A percentile compares a stretch with the other conserved stretches of the same genome.
These are phyloP conservation scores for Astrephomene gubernaculifera DNA, from an alignment of 139 green algal genomes.

Conservation along the genomic window DNA sequence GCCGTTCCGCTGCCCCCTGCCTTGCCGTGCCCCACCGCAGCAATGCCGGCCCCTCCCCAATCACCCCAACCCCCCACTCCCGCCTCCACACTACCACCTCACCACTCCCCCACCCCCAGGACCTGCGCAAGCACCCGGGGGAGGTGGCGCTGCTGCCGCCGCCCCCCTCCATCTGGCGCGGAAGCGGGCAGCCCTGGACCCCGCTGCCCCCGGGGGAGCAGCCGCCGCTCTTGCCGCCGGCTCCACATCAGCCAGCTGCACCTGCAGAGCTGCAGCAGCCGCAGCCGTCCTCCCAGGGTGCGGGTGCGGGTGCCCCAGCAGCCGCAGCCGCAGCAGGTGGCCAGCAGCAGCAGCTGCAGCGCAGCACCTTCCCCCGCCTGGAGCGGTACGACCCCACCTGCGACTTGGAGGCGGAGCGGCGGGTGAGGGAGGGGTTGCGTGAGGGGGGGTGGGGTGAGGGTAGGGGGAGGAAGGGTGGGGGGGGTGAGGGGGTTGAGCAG, in stretches of 20 bases:
- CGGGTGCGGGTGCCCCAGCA: neutral
- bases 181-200: conserved; percentile 16
- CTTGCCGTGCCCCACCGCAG: neutral
- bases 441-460: too few species aligned
- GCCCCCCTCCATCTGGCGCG: conserved; percentile 1
- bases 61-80: neutral
- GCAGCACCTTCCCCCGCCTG: conserved; percentile 4
- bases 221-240: neutral
- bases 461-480: too few species aligned
- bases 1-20: neutral
- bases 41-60: neutral
- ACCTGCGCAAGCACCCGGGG: conserved; percentile 7
- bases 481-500: neutral
- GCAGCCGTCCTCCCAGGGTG: neutral
- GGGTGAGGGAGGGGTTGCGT: neutral
- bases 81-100: neutral
- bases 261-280: neutral
- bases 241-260: neutral
- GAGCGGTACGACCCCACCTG: conserved; percentile 11
- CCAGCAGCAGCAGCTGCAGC: neutral
- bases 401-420: conserved; percentile 8
- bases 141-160: conserved; percentile 19
- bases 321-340: neutral
- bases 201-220: conserved; percentile 26
- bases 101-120: neutral